Percentiles rank a stretch among this genome's conserved stretches.
Evolutionary conservation across 2,329 filamentous ascomycete genomes (phyloP).

Genomic region (Pseudogymnoascus sp.): DNA sequence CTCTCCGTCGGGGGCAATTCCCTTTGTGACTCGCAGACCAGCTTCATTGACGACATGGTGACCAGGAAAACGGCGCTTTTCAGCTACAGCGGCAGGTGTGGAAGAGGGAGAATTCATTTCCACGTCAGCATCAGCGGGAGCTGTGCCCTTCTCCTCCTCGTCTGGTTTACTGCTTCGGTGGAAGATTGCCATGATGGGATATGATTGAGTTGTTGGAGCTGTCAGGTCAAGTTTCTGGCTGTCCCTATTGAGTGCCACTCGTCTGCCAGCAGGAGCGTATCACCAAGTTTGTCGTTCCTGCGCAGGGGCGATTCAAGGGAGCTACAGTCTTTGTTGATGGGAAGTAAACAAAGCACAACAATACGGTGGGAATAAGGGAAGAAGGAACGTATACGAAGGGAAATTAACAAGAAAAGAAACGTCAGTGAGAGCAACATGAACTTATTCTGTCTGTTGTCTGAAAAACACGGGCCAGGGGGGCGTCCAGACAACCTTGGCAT

Average conservation of each 20-base stretch:
- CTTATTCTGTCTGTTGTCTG: background rate
- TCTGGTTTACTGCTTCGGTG: background rate
- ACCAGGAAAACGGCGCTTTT: background rate
- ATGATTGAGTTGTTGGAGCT: background rate
- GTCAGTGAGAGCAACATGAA: background rate
- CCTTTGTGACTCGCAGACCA: slow-evolving; percentile 28
- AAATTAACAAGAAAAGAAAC: slow-evolving; percentile 1
- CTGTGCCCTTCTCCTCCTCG: background rate
- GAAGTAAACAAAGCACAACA: slow-evolving; percentile 1
- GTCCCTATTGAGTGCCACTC: background rate
- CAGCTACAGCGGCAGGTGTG: background rate
- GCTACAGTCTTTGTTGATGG: background rate
- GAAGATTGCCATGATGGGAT: background rate
- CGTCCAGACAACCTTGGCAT: background rate
- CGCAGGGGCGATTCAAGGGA: background rate
- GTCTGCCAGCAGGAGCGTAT: background rate
- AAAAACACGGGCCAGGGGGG: background rate
- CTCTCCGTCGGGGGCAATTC: slow-evolving; percentile 50
- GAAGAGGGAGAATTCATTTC: background rate
- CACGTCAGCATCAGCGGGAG: background rate
- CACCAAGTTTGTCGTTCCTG: background rate
- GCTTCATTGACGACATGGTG: slow-evolving; percentile 20
- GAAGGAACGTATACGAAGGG: background rate
- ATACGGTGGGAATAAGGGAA: background rate
- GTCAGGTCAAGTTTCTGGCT: background rate